Conservation (phyloP, 768 basidiomycete species). For the Leccinellum luteum region DNA sequence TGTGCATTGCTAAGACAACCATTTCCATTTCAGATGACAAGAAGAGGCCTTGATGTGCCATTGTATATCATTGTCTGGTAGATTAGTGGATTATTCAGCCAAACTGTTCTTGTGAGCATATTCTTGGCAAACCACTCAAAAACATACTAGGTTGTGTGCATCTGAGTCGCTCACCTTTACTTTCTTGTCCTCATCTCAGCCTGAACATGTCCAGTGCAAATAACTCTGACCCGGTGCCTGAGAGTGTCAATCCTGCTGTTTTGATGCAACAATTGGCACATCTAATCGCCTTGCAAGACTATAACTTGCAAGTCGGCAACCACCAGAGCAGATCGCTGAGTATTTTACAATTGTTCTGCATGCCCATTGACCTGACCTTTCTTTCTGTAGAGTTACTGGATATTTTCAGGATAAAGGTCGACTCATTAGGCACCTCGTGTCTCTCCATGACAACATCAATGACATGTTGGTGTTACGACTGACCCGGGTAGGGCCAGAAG, state of each 20-base stretch:
- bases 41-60: too few relatives aligned
- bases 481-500: too few relatives aligned
- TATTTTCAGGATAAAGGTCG: neutral
- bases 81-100: too few relatives aligned
- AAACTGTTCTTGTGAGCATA: too few relatives aligned
- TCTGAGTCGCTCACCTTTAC: neutral
- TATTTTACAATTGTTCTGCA: neutral
- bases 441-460: neutral
- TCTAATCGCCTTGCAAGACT: neutral
- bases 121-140: too few relatives aligned
- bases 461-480: slow-evolving; percentile 1
- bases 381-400: neutral
- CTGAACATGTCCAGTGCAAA: neutral
- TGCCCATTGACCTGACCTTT: neutral
- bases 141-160: too few relatives aligned
- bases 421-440: neutral
- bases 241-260: neutral
- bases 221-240: neutral
- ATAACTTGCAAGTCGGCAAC: neutral
- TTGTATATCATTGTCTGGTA: too few relatives aligned
- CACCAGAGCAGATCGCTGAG: neutral
- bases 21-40: too few relatives aligned
- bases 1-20: too few relatives aligned
- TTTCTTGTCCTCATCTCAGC: neutral
- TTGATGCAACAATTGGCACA: neutral